These are phyloP conservation scores for Pleurostoma richardsiae DNA, from an alignment of 2,329 filamentous ascomycete species.

Conservation along the genomic window DNA sequence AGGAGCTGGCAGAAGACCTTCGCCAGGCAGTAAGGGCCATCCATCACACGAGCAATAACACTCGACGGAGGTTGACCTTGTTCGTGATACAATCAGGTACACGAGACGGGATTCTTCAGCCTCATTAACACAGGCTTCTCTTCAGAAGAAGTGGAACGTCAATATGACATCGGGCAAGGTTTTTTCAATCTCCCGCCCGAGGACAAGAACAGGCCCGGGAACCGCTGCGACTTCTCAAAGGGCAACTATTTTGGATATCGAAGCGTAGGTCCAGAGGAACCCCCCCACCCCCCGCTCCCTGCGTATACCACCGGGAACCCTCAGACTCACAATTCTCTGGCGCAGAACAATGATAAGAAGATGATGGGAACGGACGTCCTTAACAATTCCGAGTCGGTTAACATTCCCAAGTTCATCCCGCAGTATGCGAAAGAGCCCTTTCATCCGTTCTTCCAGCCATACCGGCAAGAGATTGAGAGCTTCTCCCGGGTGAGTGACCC, in stretches of 20 bases:
- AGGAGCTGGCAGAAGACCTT: slow-evolving; percentile 43
- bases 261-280: slow-evolving; percentile 12
- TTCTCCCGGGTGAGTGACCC: slow-evolving; percentile 38
- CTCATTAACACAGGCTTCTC: slow-evolving; percentile 48
- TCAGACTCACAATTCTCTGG: no score
- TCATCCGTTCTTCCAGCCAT: slow-evolving; percentile 29
- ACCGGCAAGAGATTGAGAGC: slow-evolving; percentile 40
- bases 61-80: slow-evolving; percentile 6
- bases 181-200: slow-evolving; percentile 44
- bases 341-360: slow-evolving; percentile 24
- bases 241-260: slow-evolving; percentile 46
- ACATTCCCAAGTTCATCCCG: slow-evolving; percentile 45
- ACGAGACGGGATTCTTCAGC: slow-evolving; percentile 43
- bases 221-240: slow-evolving; percentile 32
- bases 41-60: neutral
- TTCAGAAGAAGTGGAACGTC: slow-evolving; percentile 45
- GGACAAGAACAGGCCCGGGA: slow-evolving; percentile 40
- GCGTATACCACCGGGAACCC: no score
- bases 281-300: neutral
- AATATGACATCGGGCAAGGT: slow-evolving; percentile 48
- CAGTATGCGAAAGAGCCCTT: slow-evolving; percentile 27
- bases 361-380: slow-evolving; percentile 18
- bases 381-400: slow-evolving; percentile 50
- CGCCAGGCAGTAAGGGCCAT: slow-evolving; percentile 36
- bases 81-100: slow-evolving; percentile 13